Evolutionary conservation across 2,329 filamentous ascomycete species (phyloP), one percentile per base, ranked within the genome.

Genomic region (Trichoderma citrinoviride): DNA sequence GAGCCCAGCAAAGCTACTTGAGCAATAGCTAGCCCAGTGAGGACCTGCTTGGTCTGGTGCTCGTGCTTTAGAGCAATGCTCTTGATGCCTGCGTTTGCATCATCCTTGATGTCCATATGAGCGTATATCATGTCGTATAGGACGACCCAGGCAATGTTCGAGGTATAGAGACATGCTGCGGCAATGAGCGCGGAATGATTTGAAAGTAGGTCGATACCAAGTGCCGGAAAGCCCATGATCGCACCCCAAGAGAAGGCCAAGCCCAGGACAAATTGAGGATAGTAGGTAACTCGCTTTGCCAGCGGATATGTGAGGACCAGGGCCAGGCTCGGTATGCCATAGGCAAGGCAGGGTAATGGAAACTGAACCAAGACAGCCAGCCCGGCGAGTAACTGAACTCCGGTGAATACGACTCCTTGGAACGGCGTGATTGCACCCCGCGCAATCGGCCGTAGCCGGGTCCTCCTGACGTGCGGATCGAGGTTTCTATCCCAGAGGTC

Each of bases 71-170:
- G 80, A 1, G 90, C 92, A 70, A 96, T 95, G 72, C 89, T 92
- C 80, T 94, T 96, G 78, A 96, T 95, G 8, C 92, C 93, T 0
- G 89, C 92, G 76, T 92, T 93, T 67, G 83, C 87, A 73, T 96
- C 92, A 71, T 96, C 92, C 72, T 89, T 89, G 75, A 94, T 90
- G 72, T 96, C 92, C 88, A 95, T 94, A 74, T 96, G 92, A 15
- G 92, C 92, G 76, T 96, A 96, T 37, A 96, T 92, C 87, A 95
- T 96, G 75, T 96, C 92, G 75, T 96, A 96, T 44, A 96, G 78
- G 27, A 96, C 84, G 0, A 92, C 96, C 93, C 93, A 96, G 3
- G 91, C 87, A 25, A 95, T 82, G 70, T 93, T 95, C 49, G 90
- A 92, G 12, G 84, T 79, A 74, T 96, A 96, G 55, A 96, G 79